Percentiles rank a stretch among this genome's conserved stretches.
phyloP scores from a whole-genome alignment of 768 basidiomycete species.

The Hebeloma cylindrosporum region DNA sequence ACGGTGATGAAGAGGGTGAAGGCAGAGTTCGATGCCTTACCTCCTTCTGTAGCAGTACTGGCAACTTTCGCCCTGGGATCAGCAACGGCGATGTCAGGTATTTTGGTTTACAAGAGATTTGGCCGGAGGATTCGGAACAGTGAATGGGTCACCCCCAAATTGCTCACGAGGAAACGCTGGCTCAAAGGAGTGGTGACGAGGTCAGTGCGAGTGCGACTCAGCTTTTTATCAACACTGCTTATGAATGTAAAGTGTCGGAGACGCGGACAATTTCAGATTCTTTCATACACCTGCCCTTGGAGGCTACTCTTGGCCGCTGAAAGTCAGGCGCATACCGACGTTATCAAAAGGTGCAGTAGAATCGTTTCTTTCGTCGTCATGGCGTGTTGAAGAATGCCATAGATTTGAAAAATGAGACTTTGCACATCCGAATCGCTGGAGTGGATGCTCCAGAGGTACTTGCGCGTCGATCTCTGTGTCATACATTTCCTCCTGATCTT shows the following conservation, averaged over 20 bases:
- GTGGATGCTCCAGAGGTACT: constrained; percentile 90
- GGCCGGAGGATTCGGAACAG: constrained; percentile 60
- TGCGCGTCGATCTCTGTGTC: neutral
- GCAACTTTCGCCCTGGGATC: constrained; percentile 43
- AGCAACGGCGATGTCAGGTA: constrained; percentile 32
- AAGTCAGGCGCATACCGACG: constrained; percentile 63
- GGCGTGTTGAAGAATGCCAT: constrained; percentile 1
- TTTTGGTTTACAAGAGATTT: constrained; percentile 47
- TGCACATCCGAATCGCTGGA: constrained; percentile 87
- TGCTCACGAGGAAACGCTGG: constrained; percentile 60
- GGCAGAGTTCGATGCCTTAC: constrained; percentile 27
- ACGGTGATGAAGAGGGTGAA: constrained; percentile 7
- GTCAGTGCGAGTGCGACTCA: constrained; percentile 37
- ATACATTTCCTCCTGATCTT: neutral
- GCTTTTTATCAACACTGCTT: constrained; percentile 1
- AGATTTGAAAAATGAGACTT: constrained; percentile 80
- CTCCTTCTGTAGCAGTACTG: constrained; percentile 28
- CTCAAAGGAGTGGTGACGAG: constrained; percentile 80
- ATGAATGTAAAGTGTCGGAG: constrained; percentile 66
- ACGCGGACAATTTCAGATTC: constrained; percentile 85
- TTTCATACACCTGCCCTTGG: constrained; percentile 84
- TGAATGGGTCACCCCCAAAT: constrained; percentile 68
- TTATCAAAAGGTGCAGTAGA: constrained; percentile 48
- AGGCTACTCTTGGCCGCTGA: constrained; percentile 67
- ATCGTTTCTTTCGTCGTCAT: neutral